These are phyloP conservation scores for Lactarius hatsudake DNA, from an alignment of 768 basidiomycete species.

Conservation along the genomic window DNA sequence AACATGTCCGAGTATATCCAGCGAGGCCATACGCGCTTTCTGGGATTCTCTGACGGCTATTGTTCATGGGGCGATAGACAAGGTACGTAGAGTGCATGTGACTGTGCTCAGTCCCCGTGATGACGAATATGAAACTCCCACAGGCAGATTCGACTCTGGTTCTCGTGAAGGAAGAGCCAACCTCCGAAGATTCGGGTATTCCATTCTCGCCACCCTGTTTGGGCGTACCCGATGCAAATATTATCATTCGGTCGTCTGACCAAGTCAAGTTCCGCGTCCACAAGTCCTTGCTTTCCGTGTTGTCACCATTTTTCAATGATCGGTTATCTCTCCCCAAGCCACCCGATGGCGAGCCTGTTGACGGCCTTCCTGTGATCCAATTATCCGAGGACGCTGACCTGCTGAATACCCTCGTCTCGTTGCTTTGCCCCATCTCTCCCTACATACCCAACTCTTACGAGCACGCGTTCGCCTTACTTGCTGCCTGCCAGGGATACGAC, in stretches of 20 bases:
- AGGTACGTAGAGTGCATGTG: too few species aligned
- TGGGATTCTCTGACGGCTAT: not conserved
- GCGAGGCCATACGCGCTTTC: not conserved
- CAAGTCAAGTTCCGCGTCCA: too few species aligned
- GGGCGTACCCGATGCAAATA: too few species aligned
- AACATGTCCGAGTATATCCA: too few species aligned
- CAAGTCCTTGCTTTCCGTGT: not conserved
- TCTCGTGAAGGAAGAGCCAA: not conserved
- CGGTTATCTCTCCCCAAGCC: not conserved
- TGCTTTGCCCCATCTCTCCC: not conserved
- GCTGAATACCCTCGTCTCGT: not conserved
- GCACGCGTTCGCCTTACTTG: not conserved
- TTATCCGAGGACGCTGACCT: not conserved
- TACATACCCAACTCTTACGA: not conserved
- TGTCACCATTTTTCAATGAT: not conserved
- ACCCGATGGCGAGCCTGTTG: not conserved
- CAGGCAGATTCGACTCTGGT: not conserved
- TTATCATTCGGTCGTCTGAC: too few species aligned
- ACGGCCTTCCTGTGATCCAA: not conserved
- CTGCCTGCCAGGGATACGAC: not conserved
- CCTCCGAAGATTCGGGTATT: too few species aligned
- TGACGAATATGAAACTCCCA: not conserved
- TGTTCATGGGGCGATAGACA: not conserved
- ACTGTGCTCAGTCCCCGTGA: too few species aligned
- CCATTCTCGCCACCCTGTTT: too few species aligned